These are phyloP conservation scores for Earliella scabrosa DNA, from an alignment of 1,284 basidiomycete species.

Conservation along the genomic window DNA sequence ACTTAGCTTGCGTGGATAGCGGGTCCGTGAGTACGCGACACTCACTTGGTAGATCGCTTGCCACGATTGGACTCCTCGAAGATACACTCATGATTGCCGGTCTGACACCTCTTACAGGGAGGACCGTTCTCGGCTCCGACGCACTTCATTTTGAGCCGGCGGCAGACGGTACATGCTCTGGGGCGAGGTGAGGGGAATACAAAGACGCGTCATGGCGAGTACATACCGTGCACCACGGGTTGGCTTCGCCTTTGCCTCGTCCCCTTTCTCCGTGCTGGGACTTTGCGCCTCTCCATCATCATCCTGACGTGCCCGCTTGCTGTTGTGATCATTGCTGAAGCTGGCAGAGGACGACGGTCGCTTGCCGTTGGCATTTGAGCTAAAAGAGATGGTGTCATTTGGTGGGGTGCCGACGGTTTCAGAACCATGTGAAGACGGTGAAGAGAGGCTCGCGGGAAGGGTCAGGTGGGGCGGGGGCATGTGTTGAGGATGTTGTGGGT, in stretches of 20 bases:
- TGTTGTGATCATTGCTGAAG: conserved; percentile 48
- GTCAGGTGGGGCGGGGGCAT: conserved; percentile 34
- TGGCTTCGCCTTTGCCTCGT: conserved; percentile 79
- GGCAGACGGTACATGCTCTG: conserved; percentile 93
- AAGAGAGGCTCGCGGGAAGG: conserved; percentile 38
- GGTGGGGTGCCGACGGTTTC: conserved; percentile 76
- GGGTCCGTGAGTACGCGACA: conserved; percentile 4
- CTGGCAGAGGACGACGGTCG: conserved; percentile 59
- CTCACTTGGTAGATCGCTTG: conserved; percentile 87
- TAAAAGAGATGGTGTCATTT: conserved; percentile 58
- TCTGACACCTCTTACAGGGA: conserved; percentile 85
- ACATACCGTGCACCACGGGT: conserved; percentile 85
- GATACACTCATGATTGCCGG: conserved; percentile 88
- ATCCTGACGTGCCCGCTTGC: conserved; percentile 60
- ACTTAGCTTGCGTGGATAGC: conserved; percentile 32
- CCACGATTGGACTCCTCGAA: conserved; percentile 96
- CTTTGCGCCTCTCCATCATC: conserved; percentile 47
- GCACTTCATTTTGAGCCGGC: conserved; percentile 98
- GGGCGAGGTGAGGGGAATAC: conserved; percentile 8
- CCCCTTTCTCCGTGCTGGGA: conserved; percentile 57
- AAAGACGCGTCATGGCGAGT: background rate
- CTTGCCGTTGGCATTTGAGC: conserved; percentile 63
- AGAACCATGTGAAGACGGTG: conserved; percentile 74
- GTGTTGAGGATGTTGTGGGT: conserved; percentile 43
- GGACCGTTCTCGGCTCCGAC: conserved; percentile 92